Evolutionary conservation across 2,329 filamentous ascomycete genomes (phyloP).

Genomic region (Diaporthe destruens): DNA sequence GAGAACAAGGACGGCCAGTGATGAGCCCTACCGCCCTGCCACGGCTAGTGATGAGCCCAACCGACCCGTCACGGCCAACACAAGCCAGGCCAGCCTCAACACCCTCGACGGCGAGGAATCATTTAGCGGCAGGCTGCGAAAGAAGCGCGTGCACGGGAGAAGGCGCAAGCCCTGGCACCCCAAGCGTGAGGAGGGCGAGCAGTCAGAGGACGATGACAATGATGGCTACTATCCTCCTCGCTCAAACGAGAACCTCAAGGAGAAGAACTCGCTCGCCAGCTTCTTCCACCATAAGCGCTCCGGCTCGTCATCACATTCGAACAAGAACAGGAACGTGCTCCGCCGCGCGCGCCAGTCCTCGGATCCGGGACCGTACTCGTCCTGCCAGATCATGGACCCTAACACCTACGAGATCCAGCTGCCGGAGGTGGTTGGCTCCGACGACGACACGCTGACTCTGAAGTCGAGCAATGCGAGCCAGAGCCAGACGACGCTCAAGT

Average conservation of each 20-base stretch:
- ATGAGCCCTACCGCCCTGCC: slow-evolving; percentile 9
- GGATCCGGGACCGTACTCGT: slow-evolving; percentile 38
- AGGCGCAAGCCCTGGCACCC: slow-evolving; percentile 50
- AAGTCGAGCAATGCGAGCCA: slow-evolving; percentile 39
- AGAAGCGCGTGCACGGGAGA: slow-evolving; percentile 58
- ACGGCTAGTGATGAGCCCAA: slow-evolving; percentile 23
- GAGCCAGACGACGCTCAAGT: slow-evolving; percentile 43
- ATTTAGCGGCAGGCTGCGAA: slow-evolving; percentile 58
- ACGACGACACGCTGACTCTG: slow-evolving; percentile 44
- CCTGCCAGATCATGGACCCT: slow-evolving; percentile 33
- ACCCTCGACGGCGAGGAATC: slow-evolving; percentile 43
- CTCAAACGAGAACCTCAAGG: slow-evolving; percentile 46
- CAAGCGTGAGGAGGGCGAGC: slow-evolving; percentile 48
- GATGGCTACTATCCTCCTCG: slow-evolving; percentile 42
- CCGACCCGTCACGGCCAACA: not conserved
- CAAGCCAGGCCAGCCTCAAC: slow-evolving; percentile 27
- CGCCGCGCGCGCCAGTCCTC: slow-evolving; percentile 39
- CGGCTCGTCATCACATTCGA: slow-evolving; percentile 34
- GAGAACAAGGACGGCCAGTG: slow-evolving; percentile 22
- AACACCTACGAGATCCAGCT: slow-evolving; percentile 43
- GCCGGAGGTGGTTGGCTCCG: slow-evolving; percentile 47
- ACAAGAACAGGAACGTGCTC: slow-evolving; percentile 35
- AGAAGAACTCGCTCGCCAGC: slow-evolving; percentile 37
- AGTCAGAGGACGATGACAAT: slow-evolving; percentile 44
- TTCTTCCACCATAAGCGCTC: slow-evolving; percentile 40